Conservation (phyloP, 768 basidiomycete species). For the Suillus discolor region DNA sequence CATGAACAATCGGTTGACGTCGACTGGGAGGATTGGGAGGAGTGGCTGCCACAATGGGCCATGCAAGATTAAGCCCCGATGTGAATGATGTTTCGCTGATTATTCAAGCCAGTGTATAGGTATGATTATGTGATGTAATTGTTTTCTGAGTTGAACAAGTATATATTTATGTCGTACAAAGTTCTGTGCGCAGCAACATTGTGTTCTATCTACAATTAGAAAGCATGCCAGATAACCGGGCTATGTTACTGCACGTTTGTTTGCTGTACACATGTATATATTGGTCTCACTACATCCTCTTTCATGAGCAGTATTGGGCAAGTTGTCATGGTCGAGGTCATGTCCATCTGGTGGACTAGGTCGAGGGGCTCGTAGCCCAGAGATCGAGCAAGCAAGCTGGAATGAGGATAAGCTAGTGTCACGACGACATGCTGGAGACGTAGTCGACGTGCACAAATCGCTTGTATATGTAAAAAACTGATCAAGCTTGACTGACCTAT, state of each 20-base stretch:
- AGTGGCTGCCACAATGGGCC: conserved; percentile 53
- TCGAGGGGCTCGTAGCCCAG: too few relatives aligned
- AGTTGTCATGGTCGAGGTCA: too few relatives aligned
- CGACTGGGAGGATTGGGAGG: conserved; percentile 49
- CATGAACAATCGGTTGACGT: conserved; percentile 11
- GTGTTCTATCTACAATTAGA: neutral
- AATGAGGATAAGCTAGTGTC: too few relatives aligned
- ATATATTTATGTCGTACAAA: neutral
- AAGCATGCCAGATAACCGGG: too few relatives aligned
- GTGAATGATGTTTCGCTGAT: neutral
- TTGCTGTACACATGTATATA: neutral
- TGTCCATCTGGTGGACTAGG: too few relatives aligned
- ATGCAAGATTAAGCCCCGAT: conserved; percentile 28
- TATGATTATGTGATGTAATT: neutral
- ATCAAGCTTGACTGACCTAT: neutral
- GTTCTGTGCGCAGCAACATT: neutral
- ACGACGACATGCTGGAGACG: too few relatives aligned
- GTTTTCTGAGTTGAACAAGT: neutral
- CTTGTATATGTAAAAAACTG: neutral
- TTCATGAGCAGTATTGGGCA: too few relatives aligned
- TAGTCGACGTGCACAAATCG: too few relatives aligned
- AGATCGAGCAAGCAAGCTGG: too few relatives aligned
- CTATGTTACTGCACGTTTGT: neutral
- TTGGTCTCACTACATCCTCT: too few relatives aligned
- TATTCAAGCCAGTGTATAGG: too few relatives aligned